These are phyloP conservation scores for Xylaria sp. DNA, from an alignment of 2,329 filamentous ascomycete genomes.

Conservation along the genomic window DNA sequence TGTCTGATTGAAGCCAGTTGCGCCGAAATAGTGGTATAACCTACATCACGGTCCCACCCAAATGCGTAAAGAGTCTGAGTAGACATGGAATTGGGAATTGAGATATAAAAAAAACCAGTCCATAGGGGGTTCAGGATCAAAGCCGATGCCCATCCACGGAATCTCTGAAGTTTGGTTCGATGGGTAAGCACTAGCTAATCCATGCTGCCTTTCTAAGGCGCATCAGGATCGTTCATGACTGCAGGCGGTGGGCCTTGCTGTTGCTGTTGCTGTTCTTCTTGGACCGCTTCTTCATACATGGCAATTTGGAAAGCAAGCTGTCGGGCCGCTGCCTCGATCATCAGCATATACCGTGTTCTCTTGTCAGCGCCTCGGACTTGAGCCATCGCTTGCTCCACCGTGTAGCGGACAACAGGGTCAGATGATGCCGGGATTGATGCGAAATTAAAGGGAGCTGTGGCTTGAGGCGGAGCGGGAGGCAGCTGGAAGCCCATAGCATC, in stretches of 20 bases:
- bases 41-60: neutral
- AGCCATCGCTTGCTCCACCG: conserved; percentile 53
- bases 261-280: conserved; percentile 41
- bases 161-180: neutral
- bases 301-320: conserved; percentile 60
- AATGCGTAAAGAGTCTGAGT: neutral
- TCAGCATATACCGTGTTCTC: conserved; percentile 53
- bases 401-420: conserved; percentile 49
- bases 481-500: conserved; percentile 40
- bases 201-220: conserved; percentile 35
- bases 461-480: conserved; percentile 38
- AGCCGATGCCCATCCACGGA: neutral
- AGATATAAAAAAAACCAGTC: too few species aligned
- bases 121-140: neutral
- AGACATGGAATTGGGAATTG: neutral
- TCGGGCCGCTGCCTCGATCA: conserved; percentile 60
- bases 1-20: neutral
- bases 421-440: conserved; percentile 42
- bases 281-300: conserved; percentile 53
- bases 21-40: neutral
- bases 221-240: conserved; percentile 38
- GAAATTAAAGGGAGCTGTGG: conserved; percentile 42
- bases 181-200: too few species aligned
- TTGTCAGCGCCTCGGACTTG: conserved; percentile 52
- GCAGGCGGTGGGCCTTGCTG: conserved; percentile 36